Evolutionary conservation across 306 rosid genomes (phyloP), one percentile per base, ranked within the genome.

Genomic region (Sophora flavescens): DNA sequence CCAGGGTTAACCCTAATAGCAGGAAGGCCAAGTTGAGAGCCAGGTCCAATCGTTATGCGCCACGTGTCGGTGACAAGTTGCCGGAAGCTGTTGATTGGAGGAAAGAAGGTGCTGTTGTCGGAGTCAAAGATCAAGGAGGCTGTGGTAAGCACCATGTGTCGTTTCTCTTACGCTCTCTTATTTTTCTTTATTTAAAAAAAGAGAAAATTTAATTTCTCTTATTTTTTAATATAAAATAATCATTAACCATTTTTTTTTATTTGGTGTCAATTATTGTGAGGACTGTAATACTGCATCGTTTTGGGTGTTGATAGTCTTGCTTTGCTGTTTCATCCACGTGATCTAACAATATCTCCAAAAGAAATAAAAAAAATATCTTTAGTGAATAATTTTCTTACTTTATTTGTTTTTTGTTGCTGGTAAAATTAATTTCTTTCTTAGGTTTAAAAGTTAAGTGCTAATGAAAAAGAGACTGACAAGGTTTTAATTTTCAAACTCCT

Each of bases 31-130:
- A 72, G 59, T 1, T 16, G 15, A 57, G 6, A 42, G 70, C 57
- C 8, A 16, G 33, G 26, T 88, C 86, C 63, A 48, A 77, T 45
- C 88, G 97, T 1, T 91, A 92, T 65, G 81, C 74, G 64, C 89
- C 91, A 66, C 91, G 87, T 57, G 89, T 89, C 75, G 93, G 97
- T 4, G 98, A 88, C 6, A 9, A 72, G 2, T 47, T 96, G 75
- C 99, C 99, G 0, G 92, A 87, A 0, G 76, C 81, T 15, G 79
- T 96, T 68, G 99, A 96, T 81, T 96, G 99, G 99, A 88, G 99
- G 80, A 74, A 88, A 80, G 77, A 91, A 84, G 99, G 99, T 42
- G 99, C 89, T 1, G 97, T 96, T 50, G 68, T 11, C 18, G 56
- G 14, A 6, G 76, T 96, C 84, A 96, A 96, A 80, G 97, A 96